Percentiles rank a stretch among this genome's conserved stretches.
Evolutionary conservation across 2,329 filamentous ascomycete genomes (phyloP).

Genomic region (Cordyceps javanica): DNA sequence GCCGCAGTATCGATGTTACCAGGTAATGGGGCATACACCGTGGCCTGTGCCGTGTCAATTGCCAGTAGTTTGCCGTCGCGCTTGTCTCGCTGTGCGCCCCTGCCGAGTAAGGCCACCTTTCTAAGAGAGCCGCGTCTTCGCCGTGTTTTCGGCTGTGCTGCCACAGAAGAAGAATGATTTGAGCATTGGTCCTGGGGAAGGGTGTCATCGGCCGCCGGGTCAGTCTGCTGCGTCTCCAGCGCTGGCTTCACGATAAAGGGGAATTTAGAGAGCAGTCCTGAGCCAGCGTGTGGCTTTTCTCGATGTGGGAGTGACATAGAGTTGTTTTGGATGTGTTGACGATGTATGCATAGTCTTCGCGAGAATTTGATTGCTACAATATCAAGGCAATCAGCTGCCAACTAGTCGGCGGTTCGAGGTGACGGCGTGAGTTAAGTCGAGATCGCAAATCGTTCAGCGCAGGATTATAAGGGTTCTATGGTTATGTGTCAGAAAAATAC

Average conservation of each 20-base stretch:
- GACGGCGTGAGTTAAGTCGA: neutral
- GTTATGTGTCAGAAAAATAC: neutral
- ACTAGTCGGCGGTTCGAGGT: neutral
- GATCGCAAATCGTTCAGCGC: neutral
- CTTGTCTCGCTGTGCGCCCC: slow-evolving; percentile 57
- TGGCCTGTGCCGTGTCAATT: slow-evolving; percentile 33
- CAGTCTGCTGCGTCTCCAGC: slow-evolving; percentile 24
- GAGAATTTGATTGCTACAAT: neutral
- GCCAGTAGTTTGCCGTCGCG: slow-evolving; percentile 44
- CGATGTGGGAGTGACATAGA: neutral
- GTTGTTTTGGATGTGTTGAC: neutral
- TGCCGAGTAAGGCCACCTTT: slow-evolving; percentile 78
- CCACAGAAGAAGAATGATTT: slow-evolving; percentile 19
- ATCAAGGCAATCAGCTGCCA: neutral
- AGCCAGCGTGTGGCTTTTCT: slow-evolving; percentile 24
- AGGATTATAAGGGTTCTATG: neutral
- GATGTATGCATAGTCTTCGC: neutral
- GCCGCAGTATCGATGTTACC: neutral
- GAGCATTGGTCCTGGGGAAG: neutral
- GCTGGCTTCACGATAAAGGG: slow-evolving; percentile 58
- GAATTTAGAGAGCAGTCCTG: slow-evolving; percentile 61
- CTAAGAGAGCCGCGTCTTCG: slow-evolving; percentile 78
- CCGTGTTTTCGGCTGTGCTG: slow-evolving; percentile 45
- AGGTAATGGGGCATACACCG: slow-evolving; percentile 16
- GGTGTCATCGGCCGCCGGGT: slow-evolving; percentile 28